These are phyloP conservation scores for Cardamine resedifolia DNA, from an alignment of 345 rosid genomes.

Conservation along the genomic window DNA sequence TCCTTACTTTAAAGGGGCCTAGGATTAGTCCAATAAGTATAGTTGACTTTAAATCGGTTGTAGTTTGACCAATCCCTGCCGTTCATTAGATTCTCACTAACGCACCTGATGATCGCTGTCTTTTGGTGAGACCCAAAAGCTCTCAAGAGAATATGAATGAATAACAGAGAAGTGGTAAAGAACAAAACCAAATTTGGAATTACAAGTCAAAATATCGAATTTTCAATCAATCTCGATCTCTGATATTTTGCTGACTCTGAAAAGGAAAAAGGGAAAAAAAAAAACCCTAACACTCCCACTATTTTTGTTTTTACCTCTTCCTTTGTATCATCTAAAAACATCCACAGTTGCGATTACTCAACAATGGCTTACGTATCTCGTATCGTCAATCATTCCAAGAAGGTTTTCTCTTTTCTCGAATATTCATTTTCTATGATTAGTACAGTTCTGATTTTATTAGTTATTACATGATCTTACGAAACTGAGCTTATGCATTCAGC, in stretches of 20 bases:
- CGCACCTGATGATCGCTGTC: constrained; percentile 25
- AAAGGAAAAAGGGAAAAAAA: not conserved
- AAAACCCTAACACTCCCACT: constrained; percentile 12
- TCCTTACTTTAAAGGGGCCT: not conserved
- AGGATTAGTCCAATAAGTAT: not conserved
- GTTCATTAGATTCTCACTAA: not conserved
- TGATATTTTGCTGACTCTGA: constrained; percentile 7
- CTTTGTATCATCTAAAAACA: not conserved
- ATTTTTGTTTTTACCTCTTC: not conserved
- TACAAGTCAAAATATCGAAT: not conserved
- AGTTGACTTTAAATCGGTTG: not conserved
- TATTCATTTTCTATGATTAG: not conserved
- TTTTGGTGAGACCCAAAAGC: constrained; percentile 34
- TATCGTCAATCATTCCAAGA: constrained; percentile 58
- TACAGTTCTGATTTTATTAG: too few relatives aligned
- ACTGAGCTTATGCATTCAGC: not conserved
- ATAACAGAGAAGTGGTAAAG: constrained; percentile 3
- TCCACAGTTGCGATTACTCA: not conserved
- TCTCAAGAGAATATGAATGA: too few relatives aligned
- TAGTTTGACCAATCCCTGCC: constrained; percentile 19
- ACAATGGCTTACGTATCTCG: constrained; percentile 62
- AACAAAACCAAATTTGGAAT: not conserved
- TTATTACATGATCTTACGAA: not conserved
- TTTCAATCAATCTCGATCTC: constrained; percentile 15
- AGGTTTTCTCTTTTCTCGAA: constrained; percentile 36